Evolutionary conservation across 2,329 filamentous ascomycete genomes (phyloP).

Genomic region (Botrytis squamosa): DNA sequence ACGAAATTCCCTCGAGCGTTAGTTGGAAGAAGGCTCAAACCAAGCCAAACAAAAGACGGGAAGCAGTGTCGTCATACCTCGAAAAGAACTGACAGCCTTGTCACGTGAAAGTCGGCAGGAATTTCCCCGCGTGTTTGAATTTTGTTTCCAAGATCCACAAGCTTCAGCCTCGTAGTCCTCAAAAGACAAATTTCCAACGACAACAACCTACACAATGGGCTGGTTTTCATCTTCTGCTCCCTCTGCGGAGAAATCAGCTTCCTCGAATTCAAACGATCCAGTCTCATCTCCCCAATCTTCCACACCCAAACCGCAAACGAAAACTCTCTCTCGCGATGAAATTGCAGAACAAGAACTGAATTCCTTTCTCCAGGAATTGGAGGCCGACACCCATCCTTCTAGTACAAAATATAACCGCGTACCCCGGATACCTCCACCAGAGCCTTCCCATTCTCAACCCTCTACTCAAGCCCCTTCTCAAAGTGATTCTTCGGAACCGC

Average conservation of each 20-base stretch:
- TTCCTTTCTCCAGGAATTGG: constrained; percentile 40
- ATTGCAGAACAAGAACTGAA: constrained; percentile 39
- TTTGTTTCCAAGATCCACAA: constrained; percentile 18
- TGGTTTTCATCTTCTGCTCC: constrained; percentile 56
- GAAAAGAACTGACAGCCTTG: constrained; percentile 22
- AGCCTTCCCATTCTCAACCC: neutral
- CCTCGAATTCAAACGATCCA: neutral
- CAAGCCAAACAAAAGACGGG: constrained; percentile 3
- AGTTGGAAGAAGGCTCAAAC: neutral
- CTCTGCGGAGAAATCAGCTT: constrained; percentile 24
- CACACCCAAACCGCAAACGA: constrained; percentile 23
- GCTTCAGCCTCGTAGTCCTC: constrained; percentile 19
- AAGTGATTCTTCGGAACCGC: constrained; percentile 38
- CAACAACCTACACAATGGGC: constrained; percentile 49
- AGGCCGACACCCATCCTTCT: constrained; percentile 30
- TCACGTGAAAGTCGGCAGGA: constrained; percentile 17
- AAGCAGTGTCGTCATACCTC: constrained; percentile 26
- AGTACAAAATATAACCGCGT: constrained; percentile 35
- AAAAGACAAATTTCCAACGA: constrained; percentile 20
- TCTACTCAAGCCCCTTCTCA: constrained; percentile 23
- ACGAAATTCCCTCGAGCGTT: neutral
- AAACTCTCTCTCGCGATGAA: constrained; percentile 34
- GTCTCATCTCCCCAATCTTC: constrained; percentile 25
- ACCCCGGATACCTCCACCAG: constrained; percentile 25
- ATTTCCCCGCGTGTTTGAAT: constrained; percentile 12